Evolutionary conservation across 23 red algal species (phyloP).

Genomic region (Gracilariopsis chorda): DNA sequence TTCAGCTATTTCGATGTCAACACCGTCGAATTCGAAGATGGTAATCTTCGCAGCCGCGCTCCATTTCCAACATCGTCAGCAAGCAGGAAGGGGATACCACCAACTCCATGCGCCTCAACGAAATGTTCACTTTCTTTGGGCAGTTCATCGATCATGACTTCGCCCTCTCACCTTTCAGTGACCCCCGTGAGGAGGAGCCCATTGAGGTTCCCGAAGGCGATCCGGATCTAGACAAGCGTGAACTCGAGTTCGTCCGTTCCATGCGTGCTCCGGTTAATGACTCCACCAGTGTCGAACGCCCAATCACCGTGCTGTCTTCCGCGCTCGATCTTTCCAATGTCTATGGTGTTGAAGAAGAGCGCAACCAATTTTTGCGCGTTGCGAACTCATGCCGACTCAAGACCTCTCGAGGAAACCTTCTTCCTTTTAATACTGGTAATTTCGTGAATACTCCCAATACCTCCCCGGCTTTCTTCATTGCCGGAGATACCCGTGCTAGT

Average conservation of each 20-base stretch:
- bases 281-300: not conserved
- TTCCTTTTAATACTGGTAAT: slow-evolving; percentile 27
- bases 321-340: slow-evolving; percentile 41
- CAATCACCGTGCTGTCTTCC: slow-evolving; percentile 13
- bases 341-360: slow-evolving; percentile 25
- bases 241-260: slow-evolving; percentile 32
- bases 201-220: slow-evolving; percentile 41
- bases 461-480: slow-evolving; percentile 54
- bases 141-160: slow-evolving; percentile 56
- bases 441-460: slow-evolving; percentile 41
- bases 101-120: slow-evolving; percentile 28
- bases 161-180: not conserved
- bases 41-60: slow-evolving; percentile 13
- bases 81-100: not conserved
- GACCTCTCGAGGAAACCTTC: slow-evolving; percentile 2
- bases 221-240: not conserved
- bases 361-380: slow-evolving; percentile 15
- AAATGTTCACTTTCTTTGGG: slow-evolving; percentile 41
- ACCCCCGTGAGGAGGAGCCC: not conserved
- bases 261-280: not conserved
- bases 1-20: slow-evolving; percentile 22
- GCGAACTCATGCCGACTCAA: slow-evolving; percentile 1
- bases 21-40: not conserved
- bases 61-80: slow-evolving; percentile 54
- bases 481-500: slow-evolving; percentile 54